These are phyloP conservation scores for Salix brachista DNA, from an alignment of 345 rosid species.

Conservation along the genomic window DNA sequence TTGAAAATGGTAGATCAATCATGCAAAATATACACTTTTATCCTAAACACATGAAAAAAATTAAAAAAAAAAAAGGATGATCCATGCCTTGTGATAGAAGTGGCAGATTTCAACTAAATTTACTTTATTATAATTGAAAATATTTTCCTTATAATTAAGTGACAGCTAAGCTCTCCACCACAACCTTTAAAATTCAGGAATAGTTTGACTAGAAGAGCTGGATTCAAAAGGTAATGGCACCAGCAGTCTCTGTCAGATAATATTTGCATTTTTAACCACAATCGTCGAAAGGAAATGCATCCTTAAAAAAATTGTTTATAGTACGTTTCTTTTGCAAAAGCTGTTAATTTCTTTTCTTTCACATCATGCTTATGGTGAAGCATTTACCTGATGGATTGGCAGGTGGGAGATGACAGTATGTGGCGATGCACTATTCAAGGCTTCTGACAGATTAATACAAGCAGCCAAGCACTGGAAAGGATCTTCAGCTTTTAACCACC, in stretches of 20 bases:
- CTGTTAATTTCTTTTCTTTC: background rate
- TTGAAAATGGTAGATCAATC: background rate
- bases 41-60: background rate
- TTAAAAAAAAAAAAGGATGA: background rate
- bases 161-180: background rate
- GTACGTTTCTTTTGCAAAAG: background rate
- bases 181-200: background rate
- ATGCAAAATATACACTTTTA: background rate
- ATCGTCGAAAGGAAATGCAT: background rate
- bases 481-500: conserved; percentile 98
- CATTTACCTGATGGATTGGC: conserved; percentile 91
- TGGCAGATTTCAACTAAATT: background rate
- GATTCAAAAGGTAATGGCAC: background rate
- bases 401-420: conserved; percentile 62
- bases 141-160: background rate
- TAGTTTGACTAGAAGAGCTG: background rate
- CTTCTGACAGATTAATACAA: conserved; percentile 76
- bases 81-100: background rate
- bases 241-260: background rate
- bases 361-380: conserved; percentile 5
- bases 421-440: conserved; percentile 80
- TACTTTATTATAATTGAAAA: background rate
- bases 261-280: background rate
- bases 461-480: conserved; percentile 99
- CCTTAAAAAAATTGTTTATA: conserved; percentile 4